Evolutionary conservation across 2,329 filamentous ascomycete species (phyloP).

Genomic region (Amphichorda felina): DNA sequence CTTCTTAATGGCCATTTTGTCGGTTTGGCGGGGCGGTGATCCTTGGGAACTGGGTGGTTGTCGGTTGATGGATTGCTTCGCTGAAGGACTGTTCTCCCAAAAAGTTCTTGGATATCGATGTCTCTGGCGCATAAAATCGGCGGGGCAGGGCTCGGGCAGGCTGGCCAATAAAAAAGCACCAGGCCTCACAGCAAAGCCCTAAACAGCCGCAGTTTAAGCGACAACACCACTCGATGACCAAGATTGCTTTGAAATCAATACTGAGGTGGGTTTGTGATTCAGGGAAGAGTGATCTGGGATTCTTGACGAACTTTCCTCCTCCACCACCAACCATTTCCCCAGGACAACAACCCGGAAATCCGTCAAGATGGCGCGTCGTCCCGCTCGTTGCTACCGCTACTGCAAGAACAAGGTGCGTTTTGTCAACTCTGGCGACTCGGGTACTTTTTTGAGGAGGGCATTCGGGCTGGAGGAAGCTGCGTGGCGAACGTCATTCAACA

Average conservation of each 20-base stretch:
- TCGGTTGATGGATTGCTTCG: no score
- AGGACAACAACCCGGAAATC: constrained; percentile 29
- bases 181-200: constrained; percentile 18
- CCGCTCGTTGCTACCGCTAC: constrained; percentile 99
- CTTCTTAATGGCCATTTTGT: constrained; percentile 63
- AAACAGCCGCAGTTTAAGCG: constrained; percentile 27
- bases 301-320: constrained; percentile 12
- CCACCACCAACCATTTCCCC: constrained; percentile 24
- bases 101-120: neutral
- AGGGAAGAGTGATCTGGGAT: constrained; percentile 12
- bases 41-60: constrained; percentile 13
- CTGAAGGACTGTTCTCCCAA: constrained; percentile 3
- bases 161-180: constrained; percentile 3
- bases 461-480: no score
- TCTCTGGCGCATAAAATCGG: no score
- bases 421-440: neutral
- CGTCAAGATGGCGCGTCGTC: constrained; percentile 97
- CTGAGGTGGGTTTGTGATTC: constrained; percentile 16
- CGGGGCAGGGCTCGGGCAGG: constrained; percentile 1
- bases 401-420: constrained; percentile 99
- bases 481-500: neutral
- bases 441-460: no score
- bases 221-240: constrained; percentile 11
- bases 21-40: neutral
- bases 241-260: constrained; percentile 44